Conservation (phyloP, 495 filamentous ascomycete genomes). For the Aspergillus bridgeri region DNA sequence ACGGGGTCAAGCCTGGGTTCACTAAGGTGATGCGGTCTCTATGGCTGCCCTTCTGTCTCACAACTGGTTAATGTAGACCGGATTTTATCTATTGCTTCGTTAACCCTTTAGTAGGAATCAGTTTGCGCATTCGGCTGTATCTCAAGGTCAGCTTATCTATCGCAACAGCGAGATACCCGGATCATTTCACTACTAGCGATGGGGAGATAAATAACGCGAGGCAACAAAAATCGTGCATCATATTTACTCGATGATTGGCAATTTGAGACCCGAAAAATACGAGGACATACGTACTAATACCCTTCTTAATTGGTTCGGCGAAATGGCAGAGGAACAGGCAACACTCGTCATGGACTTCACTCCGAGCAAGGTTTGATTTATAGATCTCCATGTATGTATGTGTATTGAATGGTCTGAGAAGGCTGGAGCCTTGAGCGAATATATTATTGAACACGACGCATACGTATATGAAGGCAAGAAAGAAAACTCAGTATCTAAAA, state of each 20-base stretch:
- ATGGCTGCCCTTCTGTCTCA: too few species aligned
- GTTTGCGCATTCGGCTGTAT: not conserved
- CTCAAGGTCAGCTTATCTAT: not conserved
- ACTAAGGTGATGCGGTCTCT: slow-evolving; percentile 14
- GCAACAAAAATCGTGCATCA: slow-evolving; percentile 29
- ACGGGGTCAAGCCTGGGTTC: slow-evolving; percentile 24
- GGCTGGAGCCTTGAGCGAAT: too few species aligned
- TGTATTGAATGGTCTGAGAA: too few species aligned
- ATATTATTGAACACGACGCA: too few species aligned
- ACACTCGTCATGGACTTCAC: slow-evolving; percentile 26
- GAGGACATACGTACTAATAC: slow-evolving; percentile 25
- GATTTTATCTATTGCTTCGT: slow-evolving; percentile 18
- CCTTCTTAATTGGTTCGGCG: slow-evolving; percentile 19
- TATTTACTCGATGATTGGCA: slow-evolving; percentile 29
- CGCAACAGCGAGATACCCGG: slow-evolving; percentile 15
- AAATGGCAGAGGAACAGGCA: slow-evolving; percentile 18
- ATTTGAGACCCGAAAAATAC: slow-evolving; percentile 23
- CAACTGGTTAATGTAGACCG: slow-evolving; percentile 8
- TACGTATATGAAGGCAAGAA: too few species aligned
- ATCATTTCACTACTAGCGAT: slow-evolving; percentile 19
- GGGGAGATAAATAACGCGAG: slow-evolving; percentile 26
- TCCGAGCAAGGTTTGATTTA: too few species aligned
- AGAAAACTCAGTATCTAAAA: too few species aligned
- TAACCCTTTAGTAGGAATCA: slow-evolving; percentile 14
- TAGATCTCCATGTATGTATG: too few species aligned